Evolutionary conservation across 345 rosid genomes (phyloP).

Genomic region (Schrenkiella parvula): DNA sequence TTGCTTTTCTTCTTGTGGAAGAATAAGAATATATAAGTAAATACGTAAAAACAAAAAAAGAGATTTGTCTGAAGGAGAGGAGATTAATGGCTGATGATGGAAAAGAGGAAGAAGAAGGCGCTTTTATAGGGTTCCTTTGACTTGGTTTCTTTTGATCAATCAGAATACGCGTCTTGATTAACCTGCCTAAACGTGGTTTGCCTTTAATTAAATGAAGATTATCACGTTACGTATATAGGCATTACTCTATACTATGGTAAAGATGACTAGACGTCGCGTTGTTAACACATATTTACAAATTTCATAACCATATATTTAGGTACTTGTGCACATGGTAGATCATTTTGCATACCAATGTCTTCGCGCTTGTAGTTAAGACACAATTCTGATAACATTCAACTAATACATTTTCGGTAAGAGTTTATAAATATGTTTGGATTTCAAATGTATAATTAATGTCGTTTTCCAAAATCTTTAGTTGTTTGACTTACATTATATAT

Average conservation of each 20-base stretch:
- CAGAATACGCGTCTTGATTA: background rate
- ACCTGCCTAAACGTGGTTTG: background rate
- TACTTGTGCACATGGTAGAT: conserved; percentile 12
- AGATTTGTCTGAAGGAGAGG: background rate
- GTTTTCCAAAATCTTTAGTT: background rate
- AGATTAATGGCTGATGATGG: conserved; percentile 5
- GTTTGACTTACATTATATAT: background rate
- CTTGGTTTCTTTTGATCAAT: background rate
- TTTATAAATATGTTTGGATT: background rate
- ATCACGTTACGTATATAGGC: background rate
- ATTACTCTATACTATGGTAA: background rate
- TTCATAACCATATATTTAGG: background rate
- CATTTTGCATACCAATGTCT: background rate
- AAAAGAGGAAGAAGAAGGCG: background rate
- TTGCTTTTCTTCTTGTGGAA: background rate
- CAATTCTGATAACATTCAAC: background rate
- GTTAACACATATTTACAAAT: background rate
- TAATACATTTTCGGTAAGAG: background rate
- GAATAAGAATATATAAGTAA: conserved; percentile 1
- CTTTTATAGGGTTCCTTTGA: conserved; percentile 27
- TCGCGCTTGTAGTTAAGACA: background rate
- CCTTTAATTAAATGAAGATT: background rate
- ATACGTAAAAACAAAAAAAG: background rate
- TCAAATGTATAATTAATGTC: background rate
- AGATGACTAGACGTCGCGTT: conserved; percentile 28